These are phyloP conservation scores for Ilyonectria robusta DNA, from an alignment of 2,329 filamentous ascomycete species.

Conservation along the genomic window DNA sequence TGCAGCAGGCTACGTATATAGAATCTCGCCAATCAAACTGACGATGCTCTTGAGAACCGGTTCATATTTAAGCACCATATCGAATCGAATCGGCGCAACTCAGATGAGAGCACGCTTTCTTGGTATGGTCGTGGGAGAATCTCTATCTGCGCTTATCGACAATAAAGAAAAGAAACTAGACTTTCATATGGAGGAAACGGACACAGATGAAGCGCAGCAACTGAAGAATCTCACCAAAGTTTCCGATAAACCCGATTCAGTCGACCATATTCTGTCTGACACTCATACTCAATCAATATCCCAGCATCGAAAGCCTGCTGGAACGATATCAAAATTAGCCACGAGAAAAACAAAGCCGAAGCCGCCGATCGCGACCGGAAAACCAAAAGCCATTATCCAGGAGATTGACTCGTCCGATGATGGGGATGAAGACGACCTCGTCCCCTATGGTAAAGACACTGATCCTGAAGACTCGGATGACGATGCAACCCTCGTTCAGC, in stretches of 20 bases:
- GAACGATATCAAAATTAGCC: slow-evolving; percentile 15
- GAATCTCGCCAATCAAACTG: slow-evolving; percentile 75
- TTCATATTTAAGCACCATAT: slow-evolving; percentile 82
- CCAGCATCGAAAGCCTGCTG: slow-evolving; percentile 16
- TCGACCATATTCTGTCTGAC: slow-evolving; percentile 63
- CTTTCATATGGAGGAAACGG: slow-evolving; percentile 87
- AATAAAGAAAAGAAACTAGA: slow-evolving; percentile 81
- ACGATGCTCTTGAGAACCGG: slow-evolving; percentile 79
- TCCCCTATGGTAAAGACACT: slow-evolving; percentile 87
- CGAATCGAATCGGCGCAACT: slow-evolving; percentile 85
- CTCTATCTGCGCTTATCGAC: slow-evolving; percentile 73
- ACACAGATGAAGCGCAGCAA: slow-evolving; percentile 79
- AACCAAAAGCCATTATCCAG: slow-evolving; percentile 69
- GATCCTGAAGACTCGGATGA: slow-evolving; percentile 94
- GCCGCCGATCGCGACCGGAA: slow-evolving; percentile 48
- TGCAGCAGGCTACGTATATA: slow-evolving; percentile 81
- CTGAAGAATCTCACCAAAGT: slow-evolving; percentile 77
- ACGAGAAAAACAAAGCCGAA: slow-evolving; percentile 48
- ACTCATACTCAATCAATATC: slow-evolving; percentile 8
- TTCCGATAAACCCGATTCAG: slow-evolving; percentile 73
- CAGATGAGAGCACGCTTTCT: slow-evolving; percentile 84
- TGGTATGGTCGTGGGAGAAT: slow-evolving; percentile 89
- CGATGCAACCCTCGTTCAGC: slow-evolving; percentile 87
- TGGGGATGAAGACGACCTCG: slow-evolving; percentile 76
- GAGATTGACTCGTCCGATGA: slow-evolving; percentile 75